phyloP scores from a whole-genome alignment of 2,329 filamentous ascomycete genomes.

The Knoxdaviesia capensis region DNA sequence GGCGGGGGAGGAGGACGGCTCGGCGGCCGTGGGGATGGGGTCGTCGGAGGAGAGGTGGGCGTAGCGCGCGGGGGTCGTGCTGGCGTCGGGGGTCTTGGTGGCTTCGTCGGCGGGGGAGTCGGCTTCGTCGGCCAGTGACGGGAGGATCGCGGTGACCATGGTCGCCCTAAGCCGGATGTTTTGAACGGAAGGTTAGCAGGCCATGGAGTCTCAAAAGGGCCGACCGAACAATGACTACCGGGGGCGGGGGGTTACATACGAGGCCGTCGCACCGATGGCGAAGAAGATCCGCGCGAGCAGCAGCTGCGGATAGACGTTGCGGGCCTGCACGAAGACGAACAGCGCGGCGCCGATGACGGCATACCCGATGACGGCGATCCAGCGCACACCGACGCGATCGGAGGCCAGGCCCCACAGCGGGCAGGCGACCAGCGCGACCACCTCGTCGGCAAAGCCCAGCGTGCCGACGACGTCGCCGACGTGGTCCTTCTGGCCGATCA shows the following conservation, averaged over 20 bases:
- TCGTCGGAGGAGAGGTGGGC: too few species aligned
- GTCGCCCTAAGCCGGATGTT: conserved; percentile 34
- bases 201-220: too few species aligned
- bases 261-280: conserved; percentile 77
- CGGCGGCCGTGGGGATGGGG: too few species aligned
- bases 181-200: not conserved
- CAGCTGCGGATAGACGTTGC: conserved; percentile 74
- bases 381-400: conserved; percentile 56
- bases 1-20: conserved; percentile 7
- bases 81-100: conserved; percentile 53
- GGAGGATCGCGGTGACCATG: conserved; percentile 93
- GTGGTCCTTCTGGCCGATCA: conserved; percentile 51
- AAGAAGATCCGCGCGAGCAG: conserved; percentile 72
- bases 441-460: conserved; percentile 66
- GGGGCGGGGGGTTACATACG: conserved; percentile 31
- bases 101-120: conserved; percentile 9
- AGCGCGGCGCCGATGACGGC: conserved; percentile 59
- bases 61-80: conserved; percentile 50
- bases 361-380: conserved; percentile 61
- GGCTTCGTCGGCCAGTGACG: conserved; percentile 40
- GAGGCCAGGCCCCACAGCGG: conserved; percentile 62
- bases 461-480: conserved; percentile 72
- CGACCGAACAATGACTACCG: too few species aligned
- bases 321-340: conserved; percentile 65
- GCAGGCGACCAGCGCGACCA: conserved; percentile 63